phyloP scores from a whole-genome alignment of 1,139 yeast species.

The Tardiomyces digboiensis region DNA sequence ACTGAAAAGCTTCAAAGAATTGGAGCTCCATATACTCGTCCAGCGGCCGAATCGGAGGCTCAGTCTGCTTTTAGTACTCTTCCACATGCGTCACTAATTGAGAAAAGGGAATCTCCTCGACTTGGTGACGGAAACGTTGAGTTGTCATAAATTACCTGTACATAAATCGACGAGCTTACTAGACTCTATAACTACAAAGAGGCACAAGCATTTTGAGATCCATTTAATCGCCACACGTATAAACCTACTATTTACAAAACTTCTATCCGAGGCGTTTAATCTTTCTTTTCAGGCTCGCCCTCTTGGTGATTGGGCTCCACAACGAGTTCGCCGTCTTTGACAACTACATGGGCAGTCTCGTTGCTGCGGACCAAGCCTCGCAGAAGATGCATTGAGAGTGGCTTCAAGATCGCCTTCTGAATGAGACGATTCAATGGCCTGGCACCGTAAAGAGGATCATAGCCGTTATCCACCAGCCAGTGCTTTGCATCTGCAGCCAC shows the following conservation, averaged over 20 bases:
- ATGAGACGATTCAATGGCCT: conserved; percentile 89
- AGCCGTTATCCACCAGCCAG: conserved; percentile 77
- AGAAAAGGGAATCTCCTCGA: conserved; percentile 8
- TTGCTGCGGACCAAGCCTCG: conserved; percentile 68
- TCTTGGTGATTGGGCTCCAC: conserved; percentile 43
- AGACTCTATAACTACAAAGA: too few relatives aligned
- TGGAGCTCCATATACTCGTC: conserved; percentile 9
- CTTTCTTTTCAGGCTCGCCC: conserved; percentile 7
- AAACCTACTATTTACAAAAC: neutral
- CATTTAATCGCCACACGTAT: too few relatives aligned
- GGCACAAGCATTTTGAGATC: too few relatives aligned
- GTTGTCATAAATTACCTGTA: too few relatives aligned
- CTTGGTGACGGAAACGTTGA: neutral
- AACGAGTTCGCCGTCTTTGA: conserved; percentile 27
- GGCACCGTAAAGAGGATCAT: conserved; percentile 90
- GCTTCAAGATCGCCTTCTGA: conserved; percentile 73
- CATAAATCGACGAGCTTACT: too few relatives aligned
- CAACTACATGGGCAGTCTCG: conserved; percentile 47
- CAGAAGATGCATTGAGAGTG: conserved; percentile 71
- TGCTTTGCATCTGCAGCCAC: conserved; percentile 52
- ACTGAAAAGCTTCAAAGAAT: conserved; percentile 8
- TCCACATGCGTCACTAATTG: conserved; percentile 23
- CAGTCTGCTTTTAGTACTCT: conserved; percentile 8
- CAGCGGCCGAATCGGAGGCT: neutral
- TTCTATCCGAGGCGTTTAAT: too few relatives aligned